Percentiles rank a stretch among this genome's conserved stretches.
These are phyloP conservation scores for Cubamyces lactineus DNA, from an alignment of 768 basidiomycete genomes.

Conservation along the genomic window DNA sequence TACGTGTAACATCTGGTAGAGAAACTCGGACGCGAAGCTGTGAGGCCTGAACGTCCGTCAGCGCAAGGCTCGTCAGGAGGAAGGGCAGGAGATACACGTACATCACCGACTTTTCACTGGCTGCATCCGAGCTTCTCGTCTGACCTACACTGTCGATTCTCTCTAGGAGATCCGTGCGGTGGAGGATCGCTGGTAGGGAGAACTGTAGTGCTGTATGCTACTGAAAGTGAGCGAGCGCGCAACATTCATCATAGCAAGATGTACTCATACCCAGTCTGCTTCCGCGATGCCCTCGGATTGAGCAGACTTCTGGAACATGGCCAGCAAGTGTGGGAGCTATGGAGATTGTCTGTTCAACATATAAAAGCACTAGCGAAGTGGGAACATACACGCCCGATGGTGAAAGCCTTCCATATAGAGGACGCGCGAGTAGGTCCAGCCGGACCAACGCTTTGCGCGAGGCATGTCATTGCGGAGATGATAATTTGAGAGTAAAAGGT, in stretches of 20 bases:
- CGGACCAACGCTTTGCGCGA: slow-evolving; percentile 52
- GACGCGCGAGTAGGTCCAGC: slow-evolving; percentile 17
- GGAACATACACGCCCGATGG: slow-evolving; percentile 65
- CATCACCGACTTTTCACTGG: slow-evolving; percentile 20
- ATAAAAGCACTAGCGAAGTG: background rate
- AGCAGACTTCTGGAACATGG: slow-evolving; percentile 56
- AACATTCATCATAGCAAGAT: too few species aligned
- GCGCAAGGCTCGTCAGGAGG: background rate
- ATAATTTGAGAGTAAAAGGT: slow-evolving; percentile 56
- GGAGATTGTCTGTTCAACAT: background rate
- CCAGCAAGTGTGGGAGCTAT: slow-evolving; percentile 65
- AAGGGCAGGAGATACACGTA: slow-evolving; percentile 3
- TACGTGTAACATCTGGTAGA: slow-evolving; percentile 56
- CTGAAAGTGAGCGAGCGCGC: background rate
- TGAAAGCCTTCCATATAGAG: slow-evolving; percentile 70
- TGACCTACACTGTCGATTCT: slow-evolving; percentile 49
- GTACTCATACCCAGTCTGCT: slow-evolving; percentile 58
- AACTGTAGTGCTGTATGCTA: slow-evolving; percentile 49
- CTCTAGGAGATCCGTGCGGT: slow-evolving; percentile 56
- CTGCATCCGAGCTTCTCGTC: slow-evolving; percentile 6
- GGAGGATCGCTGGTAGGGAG: slow-evolving; percentile 52
- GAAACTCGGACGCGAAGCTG: slow-evolving; percentile 46
- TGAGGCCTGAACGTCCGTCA: slow-evolving; percentile 3
- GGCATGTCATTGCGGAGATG: slow-evolving; percentile 61
- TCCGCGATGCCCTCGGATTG: slow-evolving; percentile 54